Conservation (phyloP, 2,329 filamentous ascomycete species). For the Cladosporium colombiae region DNA sequence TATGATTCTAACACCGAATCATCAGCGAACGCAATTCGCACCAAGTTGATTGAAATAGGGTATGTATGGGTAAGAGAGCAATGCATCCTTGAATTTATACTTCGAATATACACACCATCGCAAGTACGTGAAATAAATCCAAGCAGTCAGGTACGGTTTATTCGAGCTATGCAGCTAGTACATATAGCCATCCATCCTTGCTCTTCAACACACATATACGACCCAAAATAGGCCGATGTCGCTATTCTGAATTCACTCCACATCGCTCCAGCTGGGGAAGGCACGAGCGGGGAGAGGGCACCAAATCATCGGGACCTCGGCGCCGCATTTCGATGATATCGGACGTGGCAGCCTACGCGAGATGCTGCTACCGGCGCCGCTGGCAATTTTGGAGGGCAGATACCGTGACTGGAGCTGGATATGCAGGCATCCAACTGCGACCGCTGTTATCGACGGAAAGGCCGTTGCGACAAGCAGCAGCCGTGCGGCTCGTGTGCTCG, state of each 20-base stretch:
- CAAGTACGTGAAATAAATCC: not conserved
- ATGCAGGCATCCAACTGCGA: slow-evolving; percentile 36
- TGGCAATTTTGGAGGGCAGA: not conserved
- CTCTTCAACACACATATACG: not conserved
- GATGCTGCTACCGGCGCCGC: not conserved
- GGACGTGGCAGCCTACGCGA: not conserved
- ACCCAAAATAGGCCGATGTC: not conserved
- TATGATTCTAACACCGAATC: not conserved
- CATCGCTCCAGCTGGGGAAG: not conserved
- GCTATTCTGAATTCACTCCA: not conserved
- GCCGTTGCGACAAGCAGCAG: slow-evolving; percentile 43
- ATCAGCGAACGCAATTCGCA: not conserved
- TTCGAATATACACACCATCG: not conserved
- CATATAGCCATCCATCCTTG: not conserved
- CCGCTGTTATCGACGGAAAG: slow-evolving; percentile 46
- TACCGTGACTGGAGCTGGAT: not conserved
- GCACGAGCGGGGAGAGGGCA: not conserved
- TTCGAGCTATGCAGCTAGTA: not conserved
- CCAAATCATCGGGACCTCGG: not conserved
- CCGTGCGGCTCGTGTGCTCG: slow-evolving; percentile 43
- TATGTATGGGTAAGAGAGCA: not conserved
- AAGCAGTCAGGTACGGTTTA: not conserved
- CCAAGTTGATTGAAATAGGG: not conserved
- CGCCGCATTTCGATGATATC: not conserved
- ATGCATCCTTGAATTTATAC: not conserved